Percentiles rank a stretch among this genome's conserved stretches.
These are phyloP conservation scores for Tilletia horrida DNA, from an alignment of 1,284 basidiomycete species.

Conservation along the genomic window DNA sequence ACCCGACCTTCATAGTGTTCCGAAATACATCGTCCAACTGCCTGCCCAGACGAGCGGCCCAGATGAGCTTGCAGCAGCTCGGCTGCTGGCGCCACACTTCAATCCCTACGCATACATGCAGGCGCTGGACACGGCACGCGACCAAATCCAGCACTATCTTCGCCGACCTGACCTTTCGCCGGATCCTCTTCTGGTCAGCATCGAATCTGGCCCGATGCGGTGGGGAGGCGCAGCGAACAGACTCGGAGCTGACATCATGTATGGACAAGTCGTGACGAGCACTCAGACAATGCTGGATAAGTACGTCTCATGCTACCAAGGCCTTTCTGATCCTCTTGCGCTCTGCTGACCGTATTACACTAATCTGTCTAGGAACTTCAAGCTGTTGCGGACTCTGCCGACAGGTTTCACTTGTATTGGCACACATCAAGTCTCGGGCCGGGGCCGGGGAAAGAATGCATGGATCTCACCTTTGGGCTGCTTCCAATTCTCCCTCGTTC, in stretches of 20 bases:
- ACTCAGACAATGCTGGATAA: slow-evolving; percentile 93
- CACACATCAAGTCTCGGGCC: slow-evolving; percentile 78
- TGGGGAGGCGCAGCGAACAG: not conserved
- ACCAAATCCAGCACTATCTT: not conserved
- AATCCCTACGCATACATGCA: slow-evolving; percentile 29
- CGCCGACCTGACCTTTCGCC: not conserved
- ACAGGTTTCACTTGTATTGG: slow-evolving; percentile 77
- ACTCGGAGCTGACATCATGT: slow-evolving; percentile 72
- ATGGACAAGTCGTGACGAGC: slow-evolving; percentile 84
- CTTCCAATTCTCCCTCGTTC: slow-evolving; percentile 77
- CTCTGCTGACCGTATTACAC: not conserved
- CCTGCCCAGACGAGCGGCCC: not conserved
- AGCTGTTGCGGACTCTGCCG: slow-evolving; percentile 68
- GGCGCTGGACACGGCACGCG: not conserved
- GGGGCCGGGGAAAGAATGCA: slow-evolving; percentile 81
- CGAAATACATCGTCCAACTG: slow-evolving; percentile 41
- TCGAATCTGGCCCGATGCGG: not conserved
- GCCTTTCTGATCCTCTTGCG: not conserved
- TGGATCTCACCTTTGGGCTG: slow-evolving; percentile 93
- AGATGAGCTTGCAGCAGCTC: not conserved
- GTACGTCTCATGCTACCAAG: too few species aligned
- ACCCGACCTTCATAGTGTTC: slow-evolving; percentile 42
- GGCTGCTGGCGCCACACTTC: slow-evolving; percentile 28
- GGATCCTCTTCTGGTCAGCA: not conserved
- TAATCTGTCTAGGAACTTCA: slow-evolving; percentile 67